phyloP scores from a whole-genome alignment of 176 grass and related monocot genomes.

The Avena sativa region DNA sequence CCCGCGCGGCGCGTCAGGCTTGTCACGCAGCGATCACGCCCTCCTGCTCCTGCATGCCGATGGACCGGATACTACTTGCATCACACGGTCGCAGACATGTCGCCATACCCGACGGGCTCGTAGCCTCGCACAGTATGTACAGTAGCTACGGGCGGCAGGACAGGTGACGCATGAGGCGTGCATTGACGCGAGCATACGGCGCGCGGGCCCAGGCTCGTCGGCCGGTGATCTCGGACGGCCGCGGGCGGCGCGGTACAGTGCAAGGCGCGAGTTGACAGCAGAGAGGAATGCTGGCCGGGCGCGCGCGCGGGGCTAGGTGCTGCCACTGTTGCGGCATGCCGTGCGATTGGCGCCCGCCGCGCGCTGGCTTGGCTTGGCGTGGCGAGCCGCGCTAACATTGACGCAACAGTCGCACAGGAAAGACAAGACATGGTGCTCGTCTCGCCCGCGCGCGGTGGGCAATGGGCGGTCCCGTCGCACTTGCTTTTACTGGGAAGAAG shows the following conservation, averaged over 20 bases:
- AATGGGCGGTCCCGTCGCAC: background rate
- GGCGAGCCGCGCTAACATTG: no score
- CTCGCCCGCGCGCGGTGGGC: background rate
- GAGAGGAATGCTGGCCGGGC: background rate
- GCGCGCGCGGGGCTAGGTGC: background rate
- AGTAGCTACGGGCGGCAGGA: background rate
- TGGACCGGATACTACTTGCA: background rate
- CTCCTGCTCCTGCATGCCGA: background rate
- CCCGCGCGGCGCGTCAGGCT: constrained; percentile 6
- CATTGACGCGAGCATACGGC: background rate
- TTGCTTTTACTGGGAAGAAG: background rate
- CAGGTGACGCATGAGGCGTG: constrained; percentile 28
- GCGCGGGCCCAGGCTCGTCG: background rate
- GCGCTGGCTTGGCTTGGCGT: no score
- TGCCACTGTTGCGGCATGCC: constrained; percentile 12
- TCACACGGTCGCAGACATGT: background rate
- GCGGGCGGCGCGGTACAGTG: background rate
- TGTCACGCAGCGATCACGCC: constrained; percentile 11
- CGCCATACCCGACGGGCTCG: constrained; percentile 5
- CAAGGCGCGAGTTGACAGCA: background rate
- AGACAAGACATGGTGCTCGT: no score
- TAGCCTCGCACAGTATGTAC: no score
- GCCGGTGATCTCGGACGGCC: background rate
- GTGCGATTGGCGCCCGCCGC: background rate
- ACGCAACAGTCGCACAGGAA: no score